Base-by-base conservation (phyloP, 2,329 filamentous ascomycete genomes). In the Myotisia sp. region DNA sequence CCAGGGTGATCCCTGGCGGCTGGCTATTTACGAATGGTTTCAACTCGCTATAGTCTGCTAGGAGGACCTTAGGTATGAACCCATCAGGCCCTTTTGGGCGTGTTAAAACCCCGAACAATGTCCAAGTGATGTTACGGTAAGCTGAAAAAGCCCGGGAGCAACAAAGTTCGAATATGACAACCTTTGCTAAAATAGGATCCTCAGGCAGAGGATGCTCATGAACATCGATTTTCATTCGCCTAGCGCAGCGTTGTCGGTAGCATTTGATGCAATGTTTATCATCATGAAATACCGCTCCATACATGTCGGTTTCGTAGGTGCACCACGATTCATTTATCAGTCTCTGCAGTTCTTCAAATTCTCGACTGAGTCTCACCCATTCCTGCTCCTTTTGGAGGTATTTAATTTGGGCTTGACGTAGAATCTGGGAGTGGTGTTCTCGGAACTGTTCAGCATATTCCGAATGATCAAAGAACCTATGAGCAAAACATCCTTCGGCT, bases 51-150 rank as follows among this genome's bases (percentile, higher is more conserved):
- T 63, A 64, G 0, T 52, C 33, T 2, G 44, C 43, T 3, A 64
- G 41, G 2, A 51, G 34, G 6, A 49, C 34, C 18, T 46, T 37
- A 5, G 53, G 52, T 26, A 47, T 32, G 6, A 2, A 21, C n/a
- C 3, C 26, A 3, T 22, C 26, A 9, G 14, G 29, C 5, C 6
- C 3, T 12, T 32, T 10, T 9, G 29, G 29, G 18, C 29, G 23
- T 9, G 29, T 18, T n/a, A 32, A 8, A 14, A 32, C 9, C 9
- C 29, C 29, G 10, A 32, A 32, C n/a, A 22, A 58, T 3, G 42
- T 45, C 66, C 67, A 74, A 0, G 67, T 71, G 3, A 58, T 52
- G 36, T 71, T 60, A 8, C 72, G 58, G 46, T 74, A 77, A 0
- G 51, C 48, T 2, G 52, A 51, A 14, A 72, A 62, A 3, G 52